Percentiles rank a stretch among this genome's conserved stretches.
Conservation (phyloP, 768 basidiomycete genomes). For the Agrocybe praecox region DNA sequence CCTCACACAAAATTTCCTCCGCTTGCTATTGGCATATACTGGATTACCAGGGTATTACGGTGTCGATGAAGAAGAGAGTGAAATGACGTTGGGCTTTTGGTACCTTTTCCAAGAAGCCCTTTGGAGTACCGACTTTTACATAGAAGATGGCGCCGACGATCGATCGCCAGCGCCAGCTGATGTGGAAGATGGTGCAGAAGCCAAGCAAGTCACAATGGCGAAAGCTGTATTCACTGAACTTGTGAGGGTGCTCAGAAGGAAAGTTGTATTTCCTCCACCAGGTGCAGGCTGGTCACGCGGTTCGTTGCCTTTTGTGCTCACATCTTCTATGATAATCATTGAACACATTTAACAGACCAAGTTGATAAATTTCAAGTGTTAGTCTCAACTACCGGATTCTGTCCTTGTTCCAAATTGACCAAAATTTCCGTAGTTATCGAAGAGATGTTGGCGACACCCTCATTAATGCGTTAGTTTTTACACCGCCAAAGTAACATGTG, state of each 20-base stretch:
- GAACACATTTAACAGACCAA: conserved; percentile 54
- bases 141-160: conserved; percentile 38
- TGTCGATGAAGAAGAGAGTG: conserved; percentile 85
- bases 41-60: conserved; percentile 75
- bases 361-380: conserved; percentile 79
- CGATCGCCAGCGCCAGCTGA: conserved; percentile 19
- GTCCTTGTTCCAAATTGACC: too few relatives aligned
- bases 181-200: conserved; percentile 21
- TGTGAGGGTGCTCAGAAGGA: conserved; percentile 68
- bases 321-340: conserved; percentile 10
- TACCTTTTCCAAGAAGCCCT: conserved; percentile 88
- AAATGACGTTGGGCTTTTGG: conserved; percentile 88
- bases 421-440: conserved; percentile 46
- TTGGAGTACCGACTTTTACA: conserved; percentile 66
- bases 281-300: conserved; percentile 69
- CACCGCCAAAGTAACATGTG: background rate
- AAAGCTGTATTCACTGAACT: conserved; percentile 82
- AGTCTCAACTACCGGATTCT: conserved; percentile 19
- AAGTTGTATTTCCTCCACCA: conserved; percentile 71
- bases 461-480: conserved; percentile 73
- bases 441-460: conserved; percentile 87
- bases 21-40: conserved; percentile 72
- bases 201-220: conserved; percentile 53
- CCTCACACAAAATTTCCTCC: conserved; percentile 71
- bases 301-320: conserved; percentile 29